phyloP scores from a whole-genome alignment of 352 stramenopile genomes.

The Hyaloperonospora brassicae region DNA sequence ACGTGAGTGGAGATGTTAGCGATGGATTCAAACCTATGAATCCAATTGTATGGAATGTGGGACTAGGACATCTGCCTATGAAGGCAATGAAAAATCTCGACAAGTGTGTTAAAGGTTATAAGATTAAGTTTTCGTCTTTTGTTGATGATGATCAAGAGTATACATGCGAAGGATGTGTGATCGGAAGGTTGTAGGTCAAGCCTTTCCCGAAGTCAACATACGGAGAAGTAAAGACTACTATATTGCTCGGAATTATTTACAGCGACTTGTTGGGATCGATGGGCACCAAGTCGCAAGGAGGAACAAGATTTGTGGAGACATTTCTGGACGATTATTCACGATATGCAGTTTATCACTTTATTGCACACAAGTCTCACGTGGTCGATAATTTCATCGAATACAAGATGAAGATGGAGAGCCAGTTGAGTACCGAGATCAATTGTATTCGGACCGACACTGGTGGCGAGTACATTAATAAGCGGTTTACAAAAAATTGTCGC shows the following conservation, averaged over 20 bases:
- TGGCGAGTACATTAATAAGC: too few species aligned
- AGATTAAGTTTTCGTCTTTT: neutral
- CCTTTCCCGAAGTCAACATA: neutral
- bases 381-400: too few species aligned
- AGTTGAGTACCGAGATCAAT: too few species aligned
- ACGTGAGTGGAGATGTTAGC: neutral
- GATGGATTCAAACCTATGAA: neutral
- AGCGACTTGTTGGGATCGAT: constrained; percentile 2
- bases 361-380: too few species aligned
- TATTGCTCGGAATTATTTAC: neutral
- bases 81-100: neutral
- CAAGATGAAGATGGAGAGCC: too few species aligned
- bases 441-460: too few species aligned
- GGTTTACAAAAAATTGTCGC: too few species aligned
- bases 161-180: neutral
- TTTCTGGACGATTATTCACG: too few species aligned
- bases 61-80: neutral
- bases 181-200: neutral
- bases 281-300: constrained; percentile 3
- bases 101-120: constrained; percentile 1
- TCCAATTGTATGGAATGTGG: neutral
- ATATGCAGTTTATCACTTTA: too few species aligned
- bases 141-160: neutral
- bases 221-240: neutral
- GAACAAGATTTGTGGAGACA: neutral